phyloP scores from a whole-genome alignment of 768 basidiomycete species.

The Boletus sp. region DNA sequence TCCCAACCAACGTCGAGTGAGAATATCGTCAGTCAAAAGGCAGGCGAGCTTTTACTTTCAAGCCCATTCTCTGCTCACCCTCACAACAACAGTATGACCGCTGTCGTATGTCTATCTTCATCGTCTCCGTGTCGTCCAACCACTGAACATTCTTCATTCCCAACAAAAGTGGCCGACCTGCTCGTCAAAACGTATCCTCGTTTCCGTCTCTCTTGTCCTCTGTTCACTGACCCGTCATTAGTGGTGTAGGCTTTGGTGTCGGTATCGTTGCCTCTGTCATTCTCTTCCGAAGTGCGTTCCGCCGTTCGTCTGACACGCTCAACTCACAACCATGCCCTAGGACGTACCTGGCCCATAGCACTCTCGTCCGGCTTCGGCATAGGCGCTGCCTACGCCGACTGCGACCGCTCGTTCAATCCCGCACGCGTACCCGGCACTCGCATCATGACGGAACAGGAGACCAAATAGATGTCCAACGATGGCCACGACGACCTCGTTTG shows the following conservation, averaged over 20 bases:
- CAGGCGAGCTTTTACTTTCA: slow-evolving; percentile 23
- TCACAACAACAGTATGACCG: slow-evolving; percentile 65
- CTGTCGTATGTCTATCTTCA: slow-evolving; percentile 62
- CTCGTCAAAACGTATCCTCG: slow-evolving; percentile 78
- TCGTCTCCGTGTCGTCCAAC: slow-evolving; percentile 18
- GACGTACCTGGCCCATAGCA: slow-evolving; percentile 90
- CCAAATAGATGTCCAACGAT: slow-evolving; percentile 17
- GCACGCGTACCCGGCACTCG: slow-evolving; percentile 83
- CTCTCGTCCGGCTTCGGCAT: slow-evolving; percentile 84
- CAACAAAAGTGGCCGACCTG: slow-evolving; percentile 62
- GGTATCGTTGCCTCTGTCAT: slow-evolving; percentile 89
- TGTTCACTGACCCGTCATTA: slow-evolving; percentile 30
- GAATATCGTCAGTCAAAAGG: slow-evolving; percentile 89
- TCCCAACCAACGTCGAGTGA: slow-evolving; percentile 80
- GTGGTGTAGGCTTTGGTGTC: slow-evolving; percentile 84
- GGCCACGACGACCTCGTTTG: not conserved
- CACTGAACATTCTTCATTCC: not conserved
- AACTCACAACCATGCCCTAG: slow-evolving; percentile 37
- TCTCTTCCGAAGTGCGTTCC: slow-evolving; percentile 80
- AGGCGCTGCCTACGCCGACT: slow-evolving; percentile 87
- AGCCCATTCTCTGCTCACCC: not conserved
- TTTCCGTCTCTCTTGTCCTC: not conserved
- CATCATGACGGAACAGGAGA: slow-evolving; percentile 46
- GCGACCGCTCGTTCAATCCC: slow-evolving; percentile 90
- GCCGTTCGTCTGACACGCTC: not conserved